Percentiles rank a stretch among this genome's conserved stretches.
Evolutionary conservation across 805 yeast genomes (phyloP).

Genomic region (Brettanomyces naardenensis): DNA sequence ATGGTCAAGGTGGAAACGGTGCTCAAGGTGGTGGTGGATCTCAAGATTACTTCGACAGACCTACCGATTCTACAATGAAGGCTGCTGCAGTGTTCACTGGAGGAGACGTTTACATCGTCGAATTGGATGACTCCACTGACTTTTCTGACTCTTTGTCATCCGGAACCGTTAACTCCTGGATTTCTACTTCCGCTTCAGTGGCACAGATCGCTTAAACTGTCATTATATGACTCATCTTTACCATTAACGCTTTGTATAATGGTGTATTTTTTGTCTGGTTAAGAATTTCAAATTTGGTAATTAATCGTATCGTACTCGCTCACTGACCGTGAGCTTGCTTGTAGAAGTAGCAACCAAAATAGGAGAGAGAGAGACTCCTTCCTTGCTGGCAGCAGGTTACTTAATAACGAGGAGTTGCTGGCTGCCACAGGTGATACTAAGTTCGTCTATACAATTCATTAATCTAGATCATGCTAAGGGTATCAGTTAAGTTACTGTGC

Average conservation of each 20-base stretch:
- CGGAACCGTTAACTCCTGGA: conserved; percentile 55
- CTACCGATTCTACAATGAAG: conserved; percentile 66
- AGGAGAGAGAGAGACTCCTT: too few relatives aligned
- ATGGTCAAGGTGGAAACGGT: conserved; percentile 64
- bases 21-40: conserved; percentile 80
- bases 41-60: conserved; percentile 82
- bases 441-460: too few relatives aligned
- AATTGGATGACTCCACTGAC: conserved; percentile 43
- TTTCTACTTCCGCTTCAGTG: conserved; percentile 41
- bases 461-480: too few relatives aligned
- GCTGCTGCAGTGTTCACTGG: conserved; percentile 82
- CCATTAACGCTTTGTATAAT: too few relatives aligned
- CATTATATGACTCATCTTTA: too few relatives aligned
- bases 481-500: too few relatives aligned
- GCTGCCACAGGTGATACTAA: too few relatives aligned
- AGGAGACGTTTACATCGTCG: conserved; percentile 47
- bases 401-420: too few relatives aligned
- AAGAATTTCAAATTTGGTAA: background rate
- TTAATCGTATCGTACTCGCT: too few relatives aligned
- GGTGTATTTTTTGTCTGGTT: background rate
- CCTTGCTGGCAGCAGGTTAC: too few relatives aligned
- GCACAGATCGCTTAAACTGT: conserved; percentile 19
- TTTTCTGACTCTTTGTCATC: conserved; percentile 48
- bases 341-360: too few relatives aligned
- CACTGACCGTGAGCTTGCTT: too few relatives aligned